Conservation (phyloP, 192 early-diverging fungal genomes). For the Coemansia guatemalensis region DNA sequence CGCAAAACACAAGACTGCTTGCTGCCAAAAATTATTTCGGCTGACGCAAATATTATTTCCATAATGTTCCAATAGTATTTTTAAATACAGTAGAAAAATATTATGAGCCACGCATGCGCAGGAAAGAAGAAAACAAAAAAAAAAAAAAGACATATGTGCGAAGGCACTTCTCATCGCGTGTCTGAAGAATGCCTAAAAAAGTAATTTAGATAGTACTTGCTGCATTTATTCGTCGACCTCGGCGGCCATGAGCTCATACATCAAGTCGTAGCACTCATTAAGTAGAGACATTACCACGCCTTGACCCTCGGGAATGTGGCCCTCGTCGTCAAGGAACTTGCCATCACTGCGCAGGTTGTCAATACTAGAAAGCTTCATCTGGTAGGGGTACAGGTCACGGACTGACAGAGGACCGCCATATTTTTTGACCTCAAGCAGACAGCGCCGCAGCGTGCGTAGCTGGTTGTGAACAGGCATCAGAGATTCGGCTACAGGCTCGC, state of each 20-base stretch:
- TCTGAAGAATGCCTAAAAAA: background rate
- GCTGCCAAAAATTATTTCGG: too few relatives aligned
- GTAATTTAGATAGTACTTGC: background rate
- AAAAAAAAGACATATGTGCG: slow-evolving; percentile 6
- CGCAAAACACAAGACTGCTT: too few relatives aligned
- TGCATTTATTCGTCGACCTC: slow-evolving; percentile 51
- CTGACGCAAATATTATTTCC: too few relatives aligned
- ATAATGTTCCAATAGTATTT: too few relatives aligned
- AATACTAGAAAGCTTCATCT: slow-evolving; percentile 82
- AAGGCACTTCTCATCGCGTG: too few relatives aligned
- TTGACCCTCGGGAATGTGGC: slow-evolving; percentile 81
- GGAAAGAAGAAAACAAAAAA: too few relatives aligned
- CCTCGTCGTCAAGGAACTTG: slow-evolving; percentile 83
- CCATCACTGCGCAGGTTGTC: slow-evolving; percentile 81
- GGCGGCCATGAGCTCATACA: slow-evolving; percentile 69
- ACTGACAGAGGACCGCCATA: slow-evolving; percentile 75
- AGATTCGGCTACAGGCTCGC: slow-evolving; percentile 77
- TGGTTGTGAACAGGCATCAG: slow-evolving; percentile 86
- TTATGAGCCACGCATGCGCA: background rate
- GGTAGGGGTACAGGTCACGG: slow-evolving; percentile 81
- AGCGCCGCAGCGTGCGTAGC: slow-evolving; percentile 76
- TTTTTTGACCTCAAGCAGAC: slow-evolving; percentile 75
- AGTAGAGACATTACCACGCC: slow-evolving; percentile 80
- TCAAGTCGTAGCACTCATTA: slow-evolving; percentile 86
- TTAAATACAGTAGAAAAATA: too few relatives aligned